These are phyloP conservation scores for Agarophyton chilense DNA, from an alignment of 23 red algal genomes.

Conservation along the genomic window DNA sequence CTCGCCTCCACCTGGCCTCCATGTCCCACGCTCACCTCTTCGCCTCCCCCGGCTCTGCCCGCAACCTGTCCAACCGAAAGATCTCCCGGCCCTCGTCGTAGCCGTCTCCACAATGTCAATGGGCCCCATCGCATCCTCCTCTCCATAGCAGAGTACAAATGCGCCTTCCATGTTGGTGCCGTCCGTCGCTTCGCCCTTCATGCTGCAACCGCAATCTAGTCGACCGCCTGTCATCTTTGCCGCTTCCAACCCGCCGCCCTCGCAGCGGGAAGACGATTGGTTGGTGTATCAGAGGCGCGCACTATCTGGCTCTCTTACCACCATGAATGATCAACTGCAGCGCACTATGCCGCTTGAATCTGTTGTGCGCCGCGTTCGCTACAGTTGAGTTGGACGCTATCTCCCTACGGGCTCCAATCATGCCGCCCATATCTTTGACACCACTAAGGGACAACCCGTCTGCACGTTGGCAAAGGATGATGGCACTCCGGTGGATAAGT, in stretches of 20 bases:
- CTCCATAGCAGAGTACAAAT: too few relatives aligned
- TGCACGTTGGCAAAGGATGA: conserved; percentile 69
- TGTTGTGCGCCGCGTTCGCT: too few relatives aligned
- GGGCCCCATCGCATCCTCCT: too few relatives aligned
- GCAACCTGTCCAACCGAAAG: too few relatives aligned
- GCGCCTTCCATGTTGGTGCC: neutral
- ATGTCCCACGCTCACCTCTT: too few relatives aligned
- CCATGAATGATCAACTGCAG: conserved; percentile 69
- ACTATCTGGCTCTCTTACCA: conserved; percentile 28
- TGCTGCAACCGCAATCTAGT: neutral
- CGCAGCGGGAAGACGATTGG: conserved; percentile 57
- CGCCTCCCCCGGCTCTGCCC: too few relatives aligned
- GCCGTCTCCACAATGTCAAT: too few relatives aligned
- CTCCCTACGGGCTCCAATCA: conserved; percentile 84
- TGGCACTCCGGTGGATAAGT: too few relatives aligned
- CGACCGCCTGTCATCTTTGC: neutral
- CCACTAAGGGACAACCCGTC: conserved; percentile 62
- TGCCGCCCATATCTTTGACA: conserved; percentile 83
- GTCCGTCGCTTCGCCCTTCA: neutral
- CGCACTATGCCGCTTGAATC: conserved; percentile 73
- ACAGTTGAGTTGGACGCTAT: conserved; percentile 85
- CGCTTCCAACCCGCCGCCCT: neutral
- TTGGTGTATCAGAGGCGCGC: conserved; percentile 40
- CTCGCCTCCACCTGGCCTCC: too few relatives aligned
- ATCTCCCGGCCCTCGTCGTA: too few relatives aligned